Evolutionary conservation across 768 basidiomycete species (phyloP).

Genomic region (Lentinula detonsa): DNA sequence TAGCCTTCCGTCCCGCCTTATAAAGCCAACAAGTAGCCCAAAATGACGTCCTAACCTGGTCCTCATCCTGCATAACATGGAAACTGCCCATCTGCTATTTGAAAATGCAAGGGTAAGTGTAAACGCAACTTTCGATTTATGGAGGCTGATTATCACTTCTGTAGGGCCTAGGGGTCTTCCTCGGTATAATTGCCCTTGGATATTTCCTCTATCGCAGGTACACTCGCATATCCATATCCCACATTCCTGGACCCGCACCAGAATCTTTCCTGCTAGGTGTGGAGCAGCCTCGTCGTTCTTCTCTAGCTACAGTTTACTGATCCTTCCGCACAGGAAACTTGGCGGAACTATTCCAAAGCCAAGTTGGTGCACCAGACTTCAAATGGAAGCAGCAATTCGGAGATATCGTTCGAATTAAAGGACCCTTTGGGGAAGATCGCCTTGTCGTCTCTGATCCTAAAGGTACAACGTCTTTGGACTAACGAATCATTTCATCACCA

Average conservation of each 20-base stretch:
- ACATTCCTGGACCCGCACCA: slow-evolving; percentile 43
- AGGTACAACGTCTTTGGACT: background rate
- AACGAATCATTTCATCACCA: no score
- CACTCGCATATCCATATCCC: slow-evolving; percentile 33
- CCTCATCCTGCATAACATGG: background rate
- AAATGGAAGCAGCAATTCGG: slow-evolving; percentile 46
- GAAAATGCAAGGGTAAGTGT: background rate
- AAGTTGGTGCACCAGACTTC: slow-evolving; percentile 44
- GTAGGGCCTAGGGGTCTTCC: background rate
- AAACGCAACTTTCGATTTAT: background rate
- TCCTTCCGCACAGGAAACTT: slow-evolving; percentile 33
- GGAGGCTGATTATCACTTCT: background rate
- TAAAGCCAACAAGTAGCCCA: background rate
- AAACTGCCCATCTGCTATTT: background rate
- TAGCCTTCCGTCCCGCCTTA: background rate
- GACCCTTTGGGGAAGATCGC: slow-evolving; percentile 14
- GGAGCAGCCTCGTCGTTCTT: background rate
- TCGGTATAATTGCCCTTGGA: background rate
- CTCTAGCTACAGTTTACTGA: background rate
- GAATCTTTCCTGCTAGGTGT: slow-evolving; percentile 44
- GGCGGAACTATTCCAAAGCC: slow-evolving; percentile 42
- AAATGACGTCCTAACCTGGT: background rate
- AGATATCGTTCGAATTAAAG: slow-evolving; percentile 41
- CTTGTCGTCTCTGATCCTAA: slow-evolving; percentile 1
- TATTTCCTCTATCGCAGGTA: slow-evolving; percentile 1